Evolutionary conservation across 495 filamentous ascomycete genomes (phyloP).

Genomic region (Trichoderma orchidacearum): DNA sequence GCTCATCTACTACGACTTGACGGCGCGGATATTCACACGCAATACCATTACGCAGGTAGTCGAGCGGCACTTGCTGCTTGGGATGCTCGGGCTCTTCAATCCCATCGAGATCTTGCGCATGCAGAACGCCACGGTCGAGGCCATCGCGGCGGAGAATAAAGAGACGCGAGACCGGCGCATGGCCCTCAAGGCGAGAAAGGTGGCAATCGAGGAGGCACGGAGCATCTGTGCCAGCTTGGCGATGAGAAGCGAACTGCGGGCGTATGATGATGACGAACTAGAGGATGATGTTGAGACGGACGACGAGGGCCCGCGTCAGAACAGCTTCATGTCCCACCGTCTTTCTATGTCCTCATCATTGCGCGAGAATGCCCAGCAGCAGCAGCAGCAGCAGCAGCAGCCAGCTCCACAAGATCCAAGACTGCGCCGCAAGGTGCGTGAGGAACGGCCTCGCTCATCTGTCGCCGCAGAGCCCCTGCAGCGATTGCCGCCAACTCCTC

Average conservation of each 20-base stretch:
- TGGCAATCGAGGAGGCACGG: constrained; percentile 24
- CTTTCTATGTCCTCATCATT: neutral
- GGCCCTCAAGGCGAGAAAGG: constrained; percentile 17
- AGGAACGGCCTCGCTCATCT: neutral
- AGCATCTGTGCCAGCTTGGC: constrained; percentile 23
- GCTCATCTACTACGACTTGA: constrained; percentile 27
- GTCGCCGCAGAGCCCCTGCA: neutral
- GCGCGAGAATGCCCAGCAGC: neutral
- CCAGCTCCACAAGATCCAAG: no score
- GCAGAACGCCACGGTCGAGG: constrained; percentile 15
- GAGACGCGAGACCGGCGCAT: constrained; percentile 20
- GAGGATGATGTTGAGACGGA: neutral
- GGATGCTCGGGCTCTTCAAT: constrained; percentile 25
- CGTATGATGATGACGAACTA: neutral
- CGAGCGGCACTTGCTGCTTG: constrained; percentile 22
- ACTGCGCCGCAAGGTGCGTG: neutral
- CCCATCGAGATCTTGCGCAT: constrained; percentile 18
- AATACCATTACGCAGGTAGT: constrained; percentile 25
- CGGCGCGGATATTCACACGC: constrained; percentile 21
- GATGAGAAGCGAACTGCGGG: constrained; percentile 23
- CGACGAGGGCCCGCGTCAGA: neutral
- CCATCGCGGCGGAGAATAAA: constrained; percentile 23
- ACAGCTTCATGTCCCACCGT: neutral
- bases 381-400: neutral
- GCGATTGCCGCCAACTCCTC: neutral